Evolutionary conservation across 176 grass and related monocot species (phyloP).

Genomic region (Saccharum officinarum): DNA sequence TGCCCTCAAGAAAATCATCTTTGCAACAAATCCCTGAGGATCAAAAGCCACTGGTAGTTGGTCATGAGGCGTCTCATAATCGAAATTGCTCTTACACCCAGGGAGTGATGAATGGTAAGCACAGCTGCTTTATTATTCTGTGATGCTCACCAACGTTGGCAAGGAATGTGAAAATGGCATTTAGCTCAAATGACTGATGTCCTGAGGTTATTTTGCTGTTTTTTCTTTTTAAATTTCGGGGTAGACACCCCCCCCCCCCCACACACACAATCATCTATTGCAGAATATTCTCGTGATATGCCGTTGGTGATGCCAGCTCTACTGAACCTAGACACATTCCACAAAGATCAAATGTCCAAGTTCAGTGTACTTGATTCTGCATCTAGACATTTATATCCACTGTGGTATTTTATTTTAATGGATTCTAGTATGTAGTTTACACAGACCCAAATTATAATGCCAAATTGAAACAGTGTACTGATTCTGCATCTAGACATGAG

Average conservation of each 20-base stretch:
- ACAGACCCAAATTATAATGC: neutral
- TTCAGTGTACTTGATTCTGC: conserved; percentile 25
- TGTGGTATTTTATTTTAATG: neutral
- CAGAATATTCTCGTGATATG: conserved; percentile 25
- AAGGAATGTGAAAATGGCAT: neutral
- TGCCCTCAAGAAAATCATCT: conserved; percentile 66
- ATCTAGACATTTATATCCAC: neutral
- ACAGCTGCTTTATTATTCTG: neutral
- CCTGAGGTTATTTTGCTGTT: neutral
- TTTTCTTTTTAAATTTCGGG: neutral
- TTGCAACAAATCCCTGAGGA: conserved; percentile 77
- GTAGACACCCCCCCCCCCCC: neutral
- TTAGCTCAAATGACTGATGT: neutral
- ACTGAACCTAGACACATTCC: conserved; percentile 32
- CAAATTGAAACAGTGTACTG: neutral
- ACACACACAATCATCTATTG: neutral
- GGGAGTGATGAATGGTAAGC: conserved; percentile 73
- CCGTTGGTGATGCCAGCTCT: conserved; percentile 18
- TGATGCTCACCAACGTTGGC: neutral
- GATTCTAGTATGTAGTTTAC: neutral
- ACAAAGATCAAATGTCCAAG: conserved; percentile 23
- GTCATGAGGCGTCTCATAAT: conserved; percentile 44
- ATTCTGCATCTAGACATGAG: neutral
- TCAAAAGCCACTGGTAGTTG: conserved; percentile 29
- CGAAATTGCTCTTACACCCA: conserved; percentile 63